Base-by-base conservation (phyloP, 768 basidiomycete species). In the Mycena floridula region DNA sequence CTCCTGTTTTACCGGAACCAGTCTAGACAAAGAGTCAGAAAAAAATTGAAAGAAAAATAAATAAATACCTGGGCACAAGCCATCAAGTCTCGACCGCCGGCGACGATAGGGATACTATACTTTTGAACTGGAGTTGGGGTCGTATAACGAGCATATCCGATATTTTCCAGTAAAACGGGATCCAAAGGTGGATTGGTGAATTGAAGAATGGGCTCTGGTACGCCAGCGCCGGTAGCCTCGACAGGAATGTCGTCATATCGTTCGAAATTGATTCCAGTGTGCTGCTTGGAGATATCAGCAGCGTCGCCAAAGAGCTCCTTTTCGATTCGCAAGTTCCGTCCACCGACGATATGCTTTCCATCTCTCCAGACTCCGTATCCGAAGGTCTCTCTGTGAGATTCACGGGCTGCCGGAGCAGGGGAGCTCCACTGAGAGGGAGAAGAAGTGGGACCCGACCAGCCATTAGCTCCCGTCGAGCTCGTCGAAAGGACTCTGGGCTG, bases 211-310 rank as follows among this genome's bases (percentile, higher is more conserved):
- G 96, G 93, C 32, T 98, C 95, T 49, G 96, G 96, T n/a, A 98
- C 95, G 55, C 86, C 89, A 48, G 84, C 82, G 54, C 96, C 96
- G 40, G 95, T 98, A 26, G 94, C 95, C 69, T 98, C 96, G 54
- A 99, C 94, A 51, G 96, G 96, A 60, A 99, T 99, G 63, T 98
- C 95, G 66, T 96, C 96, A 58, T 98, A 99, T 68, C 96, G 96
- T 72, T 99, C 96, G 60, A 99, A 99, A 72, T 99, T 99, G 71
- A 99, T 97, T 51, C 96, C 96, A 36, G 94, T 95, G 61, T 91
- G 84, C 64, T 96, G 87, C 60, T 89, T 89, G 47, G 81, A 81
- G 20, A 85, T 79, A 63, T 97, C 95, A 37, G 77, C 71, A 30
- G 76, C 74, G 51, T 95, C 93, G 44, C 96, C 96, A 56, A 85